Evolutionary conservation across 179 eudicot genomes (phyloP), one percentile per base, ranked within the genome.

Genomic region (Corrigiola litoralis): DNA sequence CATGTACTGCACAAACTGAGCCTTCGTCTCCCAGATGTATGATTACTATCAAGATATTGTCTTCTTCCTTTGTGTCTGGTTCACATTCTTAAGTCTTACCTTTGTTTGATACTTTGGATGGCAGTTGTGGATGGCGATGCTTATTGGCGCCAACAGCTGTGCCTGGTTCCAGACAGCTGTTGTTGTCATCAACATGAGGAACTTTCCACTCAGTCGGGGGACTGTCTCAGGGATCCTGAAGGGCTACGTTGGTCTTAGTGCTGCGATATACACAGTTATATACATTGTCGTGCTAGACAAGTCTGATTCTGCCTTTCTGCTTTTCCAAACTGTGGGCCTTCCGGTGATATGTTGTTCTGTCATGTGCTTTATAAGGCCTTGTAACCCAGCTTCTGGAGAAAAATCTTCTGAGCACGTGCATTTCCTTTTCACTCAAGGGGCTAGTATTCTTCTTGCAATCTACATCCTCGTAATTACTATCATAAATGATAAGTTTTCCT

Each of bases 151-250:
- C 18, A 84, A 89, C 37, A 84, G 97, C 68, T 77, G 79, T 28
- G 90, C 97, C 44, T 91, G 88, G 87, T 75, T 91, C 6, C 82
- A 87, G 16, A 91, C 96, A 28, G 84, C 98, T 1, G 89, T 89
- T 29, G 90, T 89, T 16, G 96, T 87, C 1, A 85, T 90, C 60
- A 89, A 89, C 53, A 85, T 89, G 95, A 81, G 90, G 67, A 92
- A 92, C 70, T 92, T 92, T 57, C 96, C 98, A 42, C 76, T 82
- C 20, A 92, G 96, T 67, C 79, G 98, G 64, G 98, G 98, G 45
- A 89, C 92, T 12, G 90, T 92, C 51, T 87, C 95, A 18, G 98
- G 98, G 27, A 76, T 92, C 64, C 85, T 89, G 14, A 92, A 92
- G 77, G 98, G 96, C 21, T 92, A 89, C 36, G 54, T 75, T 6